Percentiles rank a stretch among this genome's conserved stretches.
phyloP scores from a whole-genome alignment of 176 grass and related monocot species.

The Oropetium thomaeum region DNA sequence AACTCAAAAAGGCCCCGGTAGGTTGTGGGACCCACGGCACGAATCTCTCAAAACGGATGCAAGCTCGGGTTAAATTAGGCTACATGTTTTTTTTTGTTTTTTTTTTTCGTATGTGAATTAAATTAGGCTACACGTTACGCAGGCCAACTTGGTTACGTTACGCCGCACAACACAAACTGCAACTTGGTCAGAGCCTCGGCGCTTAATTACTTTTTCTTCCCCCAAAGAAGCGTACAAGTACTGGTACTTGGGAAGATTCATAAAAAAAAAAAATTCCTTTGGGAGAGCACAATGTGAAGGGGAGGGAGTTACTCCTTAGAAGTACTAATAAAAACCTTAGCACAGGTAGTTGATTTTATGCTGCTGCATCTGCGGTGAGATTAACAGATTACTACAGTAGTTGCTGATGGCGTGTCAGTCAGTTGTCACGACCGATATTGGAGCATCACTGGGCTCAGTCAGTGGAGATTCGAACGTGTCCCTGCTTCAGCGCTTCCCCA shows the following conservation, averaged over 20 bases:
- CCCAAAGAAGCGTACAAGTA: no score
- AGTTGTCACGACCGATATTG: no score
- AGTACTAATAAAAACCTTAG: no score
- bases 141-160: background rate
- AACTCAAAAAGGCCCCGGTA: no score
- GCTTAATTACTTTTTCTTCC: no score
- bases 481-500: background rate
- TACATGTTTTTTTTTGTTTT: no score
- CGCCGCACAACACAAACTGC: background rate
- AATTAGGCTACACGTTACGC: background rate
- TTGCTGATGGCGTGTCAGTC: background rate
- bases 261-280: no score
- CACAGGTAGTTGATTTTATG: background rate
- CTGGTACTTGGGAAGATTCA: no score
- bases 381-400: no score
- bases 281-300: no score
- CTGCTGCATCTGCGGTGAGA: background rate
- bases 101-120: no score
- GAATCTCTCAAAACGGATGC: constrained; percentile 18
- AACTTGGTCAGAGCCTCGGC: background rate
- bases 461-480: background rate
- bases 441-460: background rate
- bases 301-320: no score
- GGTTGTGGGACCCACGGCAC: background rate
- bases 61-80: background rate